These are phyloP conservation scores for Blakeslea trispora DNA, from an alignment of 371 early-diverging fungal genomes.

Conservation along the genomic window DNA sequence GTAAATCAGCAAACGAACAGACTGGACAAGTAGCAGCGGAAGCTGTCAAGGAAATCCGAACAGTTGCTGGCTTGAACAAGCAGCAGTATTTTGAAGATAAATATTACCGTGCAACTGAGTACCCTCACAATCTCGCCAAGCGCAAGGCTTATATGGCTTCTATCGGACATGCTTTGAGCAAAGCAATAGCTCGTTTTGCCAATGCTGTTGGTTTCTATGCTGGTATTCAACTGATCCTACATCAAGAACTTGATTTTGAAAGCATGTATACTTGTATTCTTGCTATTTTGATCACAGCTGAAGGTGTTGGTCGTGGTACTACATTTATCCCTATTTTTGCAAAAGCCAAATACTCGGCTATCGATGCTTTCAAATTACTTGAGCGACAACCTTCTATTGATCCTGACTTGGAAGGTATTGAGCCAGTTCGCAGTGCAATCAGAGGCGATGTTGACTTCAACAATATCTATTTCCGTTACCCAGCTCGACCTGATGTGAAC, in stretches of 20 bases:
- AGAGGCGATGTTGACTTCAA: slow-evolving; percentile 53
- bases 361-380: slow-evolving; percentile 66
- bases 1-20: slow-evolving; percentile 61
- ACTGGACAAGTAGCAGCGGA: slow-evolving; percentile 76
- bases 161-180: slow-evolving; percentile 63
- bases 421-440: slow-evolving; percentile 33
- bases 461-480: slow-evolving; percentile 77
- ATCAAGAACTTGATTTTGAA: slow-evolving; percentile 27
- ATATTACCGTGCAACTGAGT: slow-evolving; percentile 55
- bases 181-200: slow-evolving; percentile 59
- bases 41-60: slow-evolving; percentile 81
- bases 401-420: slow-evolving; percentile 56
- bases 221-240: slow-evolving; percentile 45
- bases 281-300: slow-evolving; percentile 68
- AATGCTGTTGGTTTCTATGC: slow-evolving; percentile 59
- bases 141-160: slow-evolving; percentile 55
- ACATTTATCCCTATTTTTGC: slow-evolving; percentile 58
- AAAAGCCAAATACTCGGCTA: slow-evolving; percentile 79
- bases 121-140: slow-evolving; percentile 63
- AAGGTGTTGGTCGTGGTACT: slow-evolving; percentile 57
- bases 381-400: slow-evolving; percentile 72
- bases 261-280: slow-evolving; percentile 62
- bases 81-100: slow-evolving; percentile 63
- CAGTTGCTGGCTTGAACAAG: slow-evolving; percentile 80
- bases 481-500: slow-evolving; percentile 70